Evolutionary conservation across 768 basidiomycete genomes (phyloP), one percentile per base, ranked within the genome.

Genomic region (Suillus hirtellus): DNA sequence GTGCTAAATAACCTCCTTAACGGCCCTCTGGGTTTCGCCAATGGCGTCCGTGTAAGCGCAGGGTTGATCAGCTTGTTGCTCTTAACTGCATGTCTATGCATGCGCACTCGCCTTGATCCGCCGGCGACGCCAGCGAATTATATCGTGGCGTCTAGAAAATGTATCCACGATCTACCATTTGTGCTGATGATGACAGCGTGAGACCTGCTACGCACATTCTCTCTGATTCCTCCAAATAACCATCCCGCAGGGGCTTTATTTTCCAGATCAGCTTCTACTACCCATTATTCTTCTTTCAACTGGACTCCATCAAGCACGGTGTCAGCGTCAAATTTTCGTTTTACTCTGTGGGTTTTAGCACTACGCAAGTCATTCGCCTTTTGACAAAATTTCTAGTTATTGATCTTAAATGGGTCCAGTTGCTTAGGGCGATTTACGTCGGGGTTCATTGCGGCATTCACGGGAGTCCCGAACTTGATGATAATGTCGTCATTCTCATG

Each of bases 201-300:
- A 42, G 61, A 7, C 35, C 63, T 35, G 52, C 11, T 1, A 9
- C 17, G 6, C 10, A 38, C 43, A 37, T 21, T 31, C 9, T 27
- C 27, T 59, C 12, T 12, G 14, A 12, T 24, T 24, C 5, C 21
- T 47, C 46, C 21, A 21, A 47, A 11, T 47, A 21, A 47, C 21
- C 46, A 47, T 47, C 21, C 21, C 21, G 46, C 6, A 47, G 21
- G 73, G 70, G 46, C 73, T 72, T 38, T 68, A 55, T n/a, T 59
- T 70, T 47, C 21, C 46, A 47, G 46, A 12, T 24, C 4, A 12
- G 21, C 21, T 31, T 77, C 40, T 80, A 79, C 64, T 84, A 82
- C 56, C 84, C 86, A 0, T 77, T 82, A 46, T 87, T 85, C 70
- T 88, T 85, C 69, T 74, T 88, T 21, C 87, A 88, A 66, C 68